Percentiles rank a stretch among this genome's conserved stretches.
phyloP scores from a whole-genome alignment of 225 moss, liverwort and hornwort species.

The Pseudoscleropodium purum region DNA sequence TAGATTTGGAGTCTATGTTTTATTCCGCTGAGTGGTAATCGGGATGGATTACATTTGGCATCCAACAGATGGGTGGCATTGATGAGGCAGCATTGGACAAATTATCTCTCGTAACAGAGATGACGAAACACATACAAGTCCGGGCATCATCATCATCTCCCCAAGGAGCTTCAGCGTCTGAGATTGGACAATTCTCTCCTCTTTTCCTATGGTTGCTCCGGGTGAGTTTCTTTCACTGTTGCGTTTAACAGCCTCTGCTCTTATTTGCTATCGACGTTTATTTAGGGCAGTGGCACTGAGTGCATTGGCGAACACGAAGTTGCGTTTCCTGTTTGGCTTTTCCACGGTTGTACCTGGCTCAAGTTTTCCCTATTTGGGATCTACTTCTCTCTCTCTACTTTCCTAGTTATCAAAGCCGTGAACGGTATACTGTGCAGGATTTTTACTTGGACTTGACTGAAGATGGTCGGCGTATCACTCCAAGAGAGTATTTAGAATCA shows the following conservation, averaged over 20 bases:
- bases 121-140: constrained; percentile 91
- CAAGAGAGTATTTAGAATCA: constrained; percentile 83
- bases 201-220: constrained; percentile 84
- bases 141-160: constrained; percentile 53
- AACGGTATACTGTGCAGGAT: constrained; percentile 30
- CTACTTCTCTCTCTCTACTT: neutral
- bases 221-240: constrained; percentile 26
- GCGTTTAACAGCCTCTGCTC: neutral
- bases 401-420: neutral
- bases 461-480: constrained; percentile 74
- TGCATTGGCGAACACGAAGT: neutral
- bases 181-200: constrained; percentile 84
- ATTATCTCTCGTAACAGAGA: constrained; percentile 86
- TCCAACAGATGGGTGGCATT: constrained; percentile 81
- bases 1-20: neutral
- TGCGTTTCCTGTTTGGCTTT: neutral
- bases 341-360: neutral
- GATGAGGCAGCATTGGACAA: constrained; percentile 88
- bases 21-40: neutral
- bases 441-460: constrained; percentile 83
- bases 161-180: constrained; percentile 57
- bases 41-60: neutral
- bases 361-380: neutral
- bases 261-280: neutral
- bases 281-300: neutral